Evolutionary conservation across 345 rosid genomes (phyloP).

Genomic region (Gossypium stocksii): DNA sequence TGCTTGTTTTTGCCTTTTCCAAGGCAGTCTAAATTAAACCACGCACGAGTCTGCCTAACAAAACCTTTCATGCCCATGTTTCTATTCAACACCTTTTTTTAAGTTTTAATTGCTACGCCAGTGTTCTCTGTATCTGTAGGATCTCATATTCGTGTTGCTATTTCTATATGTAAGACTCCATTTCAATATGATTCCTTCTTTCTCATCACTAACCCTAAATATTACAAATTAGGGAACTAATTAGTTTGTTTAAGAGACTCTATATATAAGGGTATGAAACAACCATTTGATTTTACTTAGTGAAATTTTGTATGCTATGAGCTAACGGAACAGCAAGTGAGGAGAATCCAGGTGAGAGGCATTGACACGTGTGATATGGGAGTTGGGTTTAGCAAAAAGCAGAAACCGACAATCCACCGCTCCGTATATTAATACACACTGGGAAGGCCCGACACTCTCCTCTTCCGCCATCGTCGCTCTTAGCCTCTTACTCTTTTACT

Average conservation of each 20-base stretch:
- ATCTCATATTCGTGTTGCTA: too few species aligned
- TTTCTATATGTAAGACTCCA: too few species aligned
- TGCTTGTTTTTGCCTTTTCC: slow-evolving; percentile 11
- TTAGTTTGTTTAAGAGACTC: neutral
- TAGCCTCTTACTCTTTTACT: slow-evolving; percentile 1
- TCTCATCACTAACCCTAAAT: neutral
- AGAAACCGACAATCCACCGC: slow-evolving; percentile 11
- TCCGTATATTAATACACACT: slow-evolving; percentile 25
- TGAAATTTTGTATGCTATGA: too few species aligned
- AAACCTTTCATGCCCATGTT: neutral
- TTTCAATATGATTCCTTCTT: too few species aligned
- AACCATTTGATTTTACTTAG: too few species aligned
- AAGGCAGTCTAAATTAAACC: neutral
- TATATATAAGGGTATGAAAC: too few species aligned
- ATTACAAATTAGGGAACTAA: neutral
- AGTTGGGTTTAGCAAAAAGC: neutral
- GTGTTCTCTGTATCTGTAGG: neutral
- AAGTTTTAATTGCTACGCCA: neutral
- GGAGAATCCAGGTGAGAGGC: slow-evolving; percentile 15
- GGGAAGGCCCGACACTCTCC: slow-evolving; percentile 15
- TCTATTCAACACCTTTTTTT: neutral
- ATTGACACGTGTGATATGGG: slow-evolving; percentile 28
- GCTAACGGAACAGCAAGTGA: neutral
- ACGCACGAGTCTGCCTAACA: neutral
- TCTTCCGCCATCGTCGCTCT: slow-evolving; percentile 14